Evolutionary conservation across 208 protist genomes (phyloP).

Genomic region (Trypanosomatidae sp.): DNA sequence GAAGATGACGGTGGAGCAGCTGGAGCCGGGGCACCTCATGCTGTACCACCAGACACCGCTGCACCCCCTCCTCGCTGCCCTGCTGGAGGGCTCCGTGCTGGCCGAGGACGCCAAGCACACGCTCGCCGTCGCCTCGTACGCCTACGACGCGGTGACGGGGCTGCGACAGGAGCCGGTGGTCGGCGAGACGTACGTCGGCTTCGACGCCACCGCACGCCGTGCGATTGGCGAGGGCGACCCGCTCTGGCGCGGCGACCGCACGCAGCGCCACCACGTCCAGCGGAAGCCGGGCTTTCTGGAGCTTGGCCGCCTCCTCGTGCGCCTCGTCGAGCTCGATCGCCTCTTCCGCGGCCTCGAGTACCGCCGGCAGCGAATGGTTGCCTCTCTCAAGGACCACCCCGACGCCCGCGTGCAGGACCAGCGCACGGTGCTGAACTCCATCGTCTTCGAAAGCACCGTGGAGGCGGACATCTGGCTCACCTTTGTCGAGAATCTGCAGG

Average conservation of each 20-base stretch:
- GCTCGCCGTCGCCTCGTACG: constrained; percentile 57
- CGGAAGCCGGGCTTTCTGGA: constrained; percentile 87
- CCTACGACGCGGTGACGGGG: constrained; percentile 69
- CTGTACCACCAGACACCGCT: constrained; percentile 77
- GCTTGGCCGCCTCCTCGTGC: constrained; percentile 74
- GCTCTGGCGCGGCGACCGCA: constrained; percentile 38
- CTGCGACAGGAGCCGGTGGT: constrained; percentile 63
- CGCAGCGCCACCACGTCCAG: constrained; percentile 37
- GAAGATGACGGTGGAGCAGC: constrained; percentile 69
- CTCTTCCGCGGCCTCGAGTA: constrained; percentile 73
- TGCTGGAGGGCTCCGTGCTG: constrained; percentile 62
- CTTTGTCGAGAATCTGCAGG: constrained; percentile 53
- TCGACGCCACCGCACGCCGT: constrained; percentile 35
- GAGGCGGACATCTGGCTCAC: constrained; percentile 83
- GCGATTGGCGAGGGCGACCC: constrained; percentile 67
- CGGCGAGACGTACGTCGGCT: constrained; percentile 64
- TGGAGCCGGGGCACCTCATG: constrained; percentile 83
- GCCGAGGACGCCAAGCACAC: constrained; percentile 53
- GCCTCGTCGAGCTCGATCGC: constrained; percentile 78
- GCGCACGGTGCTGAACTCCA: constrained; percentile 40
- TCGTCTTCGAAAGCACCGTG: constrained; percentile 72
- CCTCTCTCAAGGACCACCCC: constrained; percentile 53
- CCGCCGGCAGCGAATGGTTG: constrained; percentile 61
- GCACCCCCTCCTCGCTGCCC: constrained; percentile 66
- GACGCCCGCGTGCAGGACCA: constrained; percentile 70